Conservation (phyloP, 768 basidiomycete species). For the Podaxis carcinomalis region DNA sequence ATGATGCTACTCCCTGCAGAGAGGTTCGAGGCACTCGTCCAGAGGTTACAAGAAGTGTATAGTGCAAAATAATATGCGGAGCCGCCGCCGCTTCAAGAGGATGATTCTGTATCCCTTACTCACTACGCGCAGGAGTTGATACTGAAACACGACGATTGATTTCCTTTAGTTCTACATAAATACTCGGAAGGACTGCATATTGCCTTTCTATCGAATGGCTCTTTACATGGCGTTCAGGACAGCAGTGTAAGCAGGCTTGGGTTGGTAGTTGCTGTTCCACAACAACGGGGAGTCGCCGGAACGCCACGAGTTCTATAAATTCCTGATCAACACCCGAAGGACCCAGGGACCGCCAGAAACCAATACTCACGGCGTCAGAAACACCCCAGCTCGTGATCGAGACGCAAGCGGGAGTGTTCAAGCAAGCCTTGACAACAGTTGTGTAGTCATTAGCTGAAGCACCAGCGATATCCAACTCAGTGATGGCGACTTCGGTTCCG, state of each 20-base stretch:
- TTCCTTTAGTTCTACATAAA: background rate
- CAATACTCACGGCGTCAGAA: constrained; percentile 34
- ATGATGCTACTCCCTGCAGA: constrained; percentile 53
- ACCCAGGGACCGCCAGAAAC: background rate
- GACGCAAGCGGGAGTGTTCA: constrained; percentile 36
- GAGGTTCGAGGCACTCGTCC: constrained; percentile 1
- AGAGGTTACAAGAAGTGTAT: constrained; percentile 6
- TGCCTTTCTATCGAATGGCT: background rate
- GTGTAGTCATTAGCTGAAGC: constrained; percentile 37
- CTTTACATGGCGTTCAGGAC: constrained; percentile 16
- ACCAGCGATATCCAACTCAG: constrained; percentile 40
- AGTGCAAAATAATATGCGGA: background rate
- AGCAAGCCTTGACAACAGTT: constrained; percentile 43
- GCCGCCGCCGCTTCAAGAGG: background rate
- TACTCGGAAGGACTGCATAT: background rate
- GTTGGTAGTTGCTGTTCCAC: constrained; percentile 23
- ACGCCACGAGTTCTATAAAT: constrained; percentile 24
- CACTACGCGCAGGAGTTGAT: background rate
- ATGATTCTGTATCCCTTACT: background rate
- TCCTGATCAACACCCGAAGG: background rate
- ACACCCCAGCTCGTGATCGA: constrained; percentile 50
- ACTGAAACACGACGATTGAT: background rate
- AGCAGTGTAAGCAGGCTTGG: constrained; percentile 24
- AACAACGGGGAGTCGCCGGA: constrained; percentile 20
- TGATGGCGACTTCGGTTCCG: constrained; percentile 46